Evolutionary conservation across 1,284 basidiomycete species (phyloP).

Genomic region (Pseudozyma hubeiensis): DNA sequence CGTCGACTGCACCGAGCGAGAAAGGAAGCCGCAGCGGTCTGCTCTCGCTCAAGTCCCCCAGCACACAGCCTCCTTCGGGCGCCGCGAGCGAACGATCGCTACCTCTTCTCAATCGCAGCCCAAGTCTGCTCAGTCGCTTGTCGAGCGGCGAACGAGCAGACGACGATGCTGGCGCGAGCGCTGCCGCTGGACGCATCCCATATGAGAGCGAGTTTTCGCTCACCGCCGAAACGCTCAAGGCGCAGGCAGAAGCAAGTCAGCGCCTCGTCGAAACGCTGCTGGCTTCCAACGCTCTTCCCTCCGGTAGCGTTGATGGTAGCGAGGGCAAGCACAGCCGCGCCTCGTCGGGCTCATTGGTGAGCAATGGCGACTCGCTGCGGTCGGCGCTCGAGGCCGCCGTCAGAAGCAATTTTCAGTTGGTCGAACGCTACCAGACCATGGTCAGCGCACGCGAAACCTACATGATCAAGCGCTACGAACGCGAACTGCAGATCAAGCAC

Average conservation of each 20-base stretch:
- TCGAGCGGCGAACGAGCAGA: constrained; percentile 47
- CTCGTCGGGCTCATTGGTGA: constrained; percentile 27
- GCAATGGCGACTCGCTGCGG: constrained; percentile 33
- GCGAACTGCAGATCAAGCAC: constrained; percentile 75
- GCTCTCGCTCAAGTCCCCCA: constrained; percentile 38
- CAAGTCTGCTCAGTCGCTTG: constrained; percentile 47
- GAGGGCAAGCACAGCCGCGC: constrained; percentile 74
- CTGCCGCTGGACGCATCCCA: constrained; percentile 30
- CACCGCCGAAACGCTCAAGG: constrained; percentile 49
- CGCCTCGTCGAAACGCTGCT: constrained; percentile 38
- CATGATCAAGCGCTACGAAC: constrained; percentile 75
- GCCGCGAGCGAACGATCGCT: constrained; percentile 42
- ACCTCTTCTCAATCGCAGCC: constrained; percentile 39
- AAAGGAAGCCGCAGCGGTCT: constrained; percentile 30
- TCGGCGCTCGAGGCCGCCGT: constrained; percentile 36
- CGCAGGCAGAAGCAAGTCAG: constrained; percentile 49
- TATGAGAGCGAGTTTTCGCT: constrained; percentile 46
- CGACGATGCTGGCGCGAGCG: constrained; percentile 28
- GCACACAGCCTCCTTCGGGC: constrained; percentile 40
- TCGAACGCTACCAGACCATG: constrained; percentile 81
- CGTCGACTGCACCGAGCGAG: constrained; percentile 38
- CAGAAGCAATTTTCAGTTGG: constrained; percentile 69
- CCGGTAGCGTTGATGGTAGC: constrained; percentile 27
- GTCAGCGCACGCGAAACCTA: constrained; percentile 83
- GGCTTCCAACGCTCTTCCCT: constrained; percentile 7